Conservation (phyloP, 495 filamentous ascomycete species). For the Lasiosphaeria hispida region DNA sequence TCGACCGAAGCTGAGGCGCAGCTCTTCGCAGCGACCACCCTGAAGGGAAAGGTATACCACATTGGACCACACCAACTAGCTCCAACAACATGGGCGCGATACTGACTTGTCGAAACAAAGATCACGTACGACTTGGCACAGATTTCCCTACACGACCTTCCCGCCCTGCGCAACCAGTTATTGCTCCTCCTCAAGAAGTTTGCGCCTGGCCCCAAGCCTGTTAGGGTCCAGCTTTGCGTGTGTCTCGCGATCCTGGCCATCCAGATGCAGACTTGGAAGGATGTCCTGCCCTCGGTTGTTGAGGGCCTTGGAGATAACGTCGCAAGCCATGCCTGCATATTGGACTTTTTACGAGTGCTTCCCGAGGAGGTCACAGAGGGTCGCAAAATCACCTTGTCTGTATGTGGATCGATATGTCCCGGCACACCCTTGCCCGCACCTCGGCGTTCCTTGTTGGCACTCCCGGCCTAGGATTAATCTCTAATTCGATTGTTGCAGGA, state of each 20-base stretch:
- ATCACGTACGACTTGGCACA: slow-evolving; percentile 59
- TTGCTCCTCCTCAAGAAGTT: slow-evolving; percentile 74
- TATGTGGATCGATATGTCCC: slow-evolving; percentile 69
- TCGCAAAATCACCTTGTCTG: slow-evolving; percentile 96
- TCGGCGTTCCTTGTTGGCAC: slow-evolving; percentile 38
- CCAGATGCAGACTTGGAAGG: slow-evolving; percentile 94
- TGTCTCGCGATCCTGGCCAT: slow-evolving; percentile 91
- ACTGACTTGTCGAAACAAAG: slow-evolving; percentile 31
- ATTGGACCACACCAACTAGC: slow-evolving; percentile 20
- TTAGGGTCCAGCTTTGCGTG: slow-evolving; percentile 91
- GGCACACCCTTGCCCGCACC: slow-evolving; percentile 38
- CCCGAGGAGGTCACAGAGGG: slow-evolving; percentile 99
- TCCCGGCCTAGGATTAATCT: slow-evolving; percentile 46
- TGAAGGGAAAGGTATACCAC: slow-evolving; percentile 86
- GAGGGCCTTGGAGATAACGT: slow-evolving; percentile 72
- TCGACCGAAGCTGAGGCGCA: slow-evolving; percentile 75
- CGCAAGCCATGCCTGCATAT: slow-evolving; percentile 73
- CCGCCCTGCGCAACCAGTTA: slow-evolving; percentile 76
- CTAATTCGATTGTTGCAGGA: slow-evolving; percentile 69
- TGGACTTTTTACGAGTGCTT: slow-evolving; percentile 94
- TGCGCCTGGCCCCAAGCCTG: slow-evolving; percentile 80
- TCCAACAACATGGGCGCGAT: background rate
- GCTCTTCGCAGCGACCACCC: slow-evolving; percentile 91
- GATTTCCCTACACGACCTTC: slow-evolving; percentile 70
- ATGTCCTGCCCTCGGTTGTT: slow-evolving; percentile 81